Percentiles rank a stretch among this genome's conserved stretches.
These are phyloP conservation scores for Trichoderma orchidacearum DNA, from an alignment of 495 filamentous ascomycete genomes.

Conservation along the genomic window DNA sequence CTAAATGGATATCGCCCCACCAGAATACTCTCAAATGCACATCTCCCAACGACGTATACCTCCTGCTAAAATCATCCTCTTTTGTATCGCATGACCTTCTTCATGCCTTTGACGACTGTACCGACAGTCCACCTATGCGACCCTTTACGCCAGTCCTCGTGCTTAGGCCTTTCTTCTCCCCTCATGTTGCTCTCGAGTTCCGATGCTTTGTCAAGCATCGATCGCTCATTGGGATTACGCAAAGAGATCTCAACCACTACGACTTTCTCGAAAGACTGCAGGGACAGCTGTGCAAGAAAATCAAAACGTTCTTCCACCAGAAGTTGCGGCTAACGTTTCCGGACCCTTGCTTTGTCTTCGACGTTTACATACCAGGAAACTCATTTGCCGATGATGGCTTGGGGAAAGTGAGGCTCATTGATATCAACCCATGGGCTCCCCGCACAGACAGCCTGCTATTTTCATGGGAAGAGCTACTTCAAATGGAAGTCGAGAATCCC, in stretches of 20 bases:
- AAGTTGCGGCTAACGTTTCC: conserved; percentile 64
- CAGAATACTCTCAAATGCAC: conserved; percentile 86
- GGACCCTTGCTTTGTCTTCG: conserved; percentile 74
- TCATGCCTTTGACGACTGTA: conserved; percentile 76
- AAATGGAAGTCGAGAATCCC: conserved; percentile 39
- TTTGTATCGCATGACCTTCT: conserved; percentile 92
- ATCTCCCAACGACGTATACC: conserved; percentile 77
- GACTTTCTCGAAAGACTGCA: conserved; percentile 61
- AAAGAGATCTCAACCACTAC: conserved; percentile 84
- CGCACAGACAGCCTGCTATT: conserved; percentile 83
- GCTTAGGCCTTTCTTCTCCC: conserved; percentile 72
- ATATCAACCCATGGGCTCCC: conserved; percentile 91
- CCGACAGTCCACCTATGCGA: conserved; percentile 24
- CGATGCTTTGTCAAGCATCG: conserved; percentile 80
- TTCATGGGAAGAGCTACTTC: conserved; percentile 77
- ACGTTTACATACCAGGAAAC: conserved; percentile 77
- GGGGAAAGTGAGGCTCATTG: conserved; percentile 65
- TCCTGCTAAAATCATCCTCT: conserved; percentile 81
- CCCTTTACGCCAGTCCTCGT: conserved; percentile 46
- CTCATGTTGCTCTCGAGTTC: conserved; percentile 86
- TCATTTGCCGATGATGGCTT: conserved; percentile 31
- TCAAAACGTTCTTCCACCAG: conserved; percentile 60
- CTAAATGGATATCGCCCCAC: conserved; percentile 76
- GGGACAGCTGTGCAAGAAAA: conserved; percentile 42
- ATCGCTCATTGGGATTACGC: conserved; percentile 66